Conservation (phyloP, 768 basidiomycete species). For the Tulasnella sp. region DNA sequence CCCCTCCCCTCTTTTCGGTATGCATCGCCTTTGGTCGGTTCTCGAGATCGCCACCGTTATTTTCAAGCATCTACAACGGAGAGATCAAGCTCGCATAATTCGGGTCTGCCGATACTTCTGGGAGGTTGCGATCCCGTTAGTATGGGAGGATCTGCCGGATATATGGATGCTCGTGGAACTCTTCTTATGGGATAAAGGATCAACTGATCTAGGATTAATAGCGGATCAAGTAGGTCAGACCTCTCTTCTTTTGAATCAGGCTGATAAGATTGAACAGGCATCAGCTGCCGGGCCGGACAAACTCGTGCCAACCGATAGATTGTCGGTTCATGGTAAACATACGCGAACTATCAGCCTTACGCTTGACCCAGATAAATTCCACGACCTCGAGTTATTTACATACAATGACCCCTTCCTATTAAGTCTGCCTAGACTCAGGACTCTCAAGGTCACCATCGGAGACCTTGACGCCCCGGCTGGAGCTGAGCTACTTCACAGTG, state of each 20-base stretch:
- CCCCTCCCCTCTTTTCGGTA: not conserved
- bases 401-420: not conserved
- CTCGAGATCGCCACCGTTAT: not conserved
- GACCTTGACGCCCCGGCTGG: not conserved
- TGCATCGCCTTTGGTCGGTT: not conserved
- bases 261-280: not conserved
- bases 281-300: not conserved
- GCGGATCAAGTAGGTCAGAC: not conserved
- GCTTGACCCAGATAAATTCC: not conserved
- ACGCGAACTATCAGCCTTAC: not conserved
- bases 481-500: not conserved
- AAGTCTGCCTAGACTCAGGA: not conserved
- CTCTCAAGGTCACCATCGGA: not conserved
- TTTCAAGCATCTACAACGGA: not conserved
- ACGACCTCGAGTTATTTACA: not conserved
- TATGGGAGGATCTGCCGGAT: not conserved
- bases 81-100: not conserved
- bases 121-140: not conserved
- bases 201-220: not conserved
- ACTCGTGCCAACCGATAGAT: not conserved
- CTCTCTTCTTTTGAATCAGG: not conserved
- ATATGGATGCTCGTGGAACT: not conserved
- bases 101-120: not conserved
- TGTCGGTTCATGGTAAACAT: not conserved
- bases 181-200: not conserved